Conservation (phyloP, 805 yeast genomes). For the Pichia eremophila region DNA sequence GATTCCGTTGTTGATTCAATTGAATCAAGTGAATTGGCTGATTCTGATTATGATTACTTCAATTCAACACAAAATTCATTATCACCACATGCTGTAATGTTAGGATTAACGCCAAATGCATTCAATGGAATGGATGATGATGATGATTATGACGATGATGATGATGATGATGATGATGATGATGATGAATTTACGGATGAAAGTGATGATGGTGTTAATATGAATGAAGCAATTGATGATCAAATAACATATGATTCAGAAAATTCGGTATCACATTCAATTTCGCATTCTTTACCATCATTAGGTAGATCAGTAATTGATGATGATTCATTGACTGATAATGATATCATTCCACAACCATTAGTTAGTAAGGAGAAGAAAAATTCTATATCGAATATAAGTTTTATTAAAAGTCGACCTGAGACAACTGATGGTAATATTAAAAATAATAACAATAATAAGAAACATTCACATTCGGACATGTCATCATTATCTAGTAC, state of each 20-base stretch:
- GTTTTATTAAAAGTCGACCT: constrained; percentile 12
- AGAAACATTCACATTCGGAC: background rate
- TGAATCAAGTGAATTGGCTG: constrained; percentile 19
- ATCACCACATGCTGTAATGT: background rate
- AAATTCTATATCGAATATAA: constrained; percentile 14
- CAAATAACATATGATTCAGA: background rate
- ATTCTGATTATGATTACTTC: constrained; percentile 17
- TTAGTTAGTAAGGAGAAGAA: background rate
- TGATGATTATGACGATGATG: background rate
- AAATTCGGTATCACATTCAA: background rate
- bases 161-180: background rate
- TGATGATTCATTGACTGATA: background rate
- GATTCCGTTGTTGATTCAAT: constrained; percentile 14
- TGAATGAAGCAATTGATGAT: background rate
- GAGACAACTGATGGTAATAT: background rate
- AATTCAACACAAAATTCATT: constrained; percentile 3
- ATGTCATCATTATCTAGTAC: background rate
- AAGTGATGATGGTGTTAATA: background rate
- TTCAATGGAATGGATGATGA: constrained; percentile 4
- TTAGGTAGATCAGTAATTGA: background rate
- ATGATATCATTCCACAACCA: no score
- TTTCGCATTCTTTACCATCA: background rate
- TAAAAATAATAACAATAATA: background rate
- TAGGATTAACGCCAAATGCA: background rate
- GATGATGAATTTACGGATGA: background rate